A percentile compares a stretch with the other conserved stretches of the same genome.
phyloP scores from a whole-genome alignment of 108 stramenopile genomes.

The Ochromonas danica region DNA sequence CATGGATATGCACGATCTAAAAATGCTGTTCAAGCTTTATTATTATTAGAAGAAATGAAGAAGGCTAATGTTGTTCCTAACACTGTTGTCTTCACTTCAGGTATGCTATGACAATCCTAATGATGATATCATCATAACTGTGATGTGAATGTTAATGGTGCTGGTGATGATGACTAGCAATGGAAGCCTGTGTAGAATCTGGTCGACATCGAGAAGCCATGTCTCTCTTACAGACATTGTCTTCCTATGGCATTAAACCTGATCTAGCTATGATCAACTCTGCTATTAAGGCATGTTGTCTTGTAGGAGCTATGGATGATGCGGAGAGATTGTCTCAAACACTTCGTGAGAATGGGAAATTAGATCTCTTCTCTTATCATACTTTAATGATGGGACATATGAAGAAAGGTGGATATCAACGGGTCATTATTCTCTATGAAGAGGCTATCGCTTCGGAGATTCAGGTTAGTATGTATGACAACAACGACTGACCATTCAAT shows the following conservation, averaged over 20 bases:
- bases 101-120: too few species aligned
- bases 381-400: background rate
- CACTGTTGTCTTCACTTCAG: background rate
- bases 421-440: background rate
- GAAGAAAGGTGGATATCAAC: background rate
- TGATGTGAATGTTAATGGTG: too few species aligned
- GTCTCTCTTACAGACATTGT: background rate
- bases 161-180: too few species aligned
- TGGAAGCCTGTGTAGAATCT: background rate
- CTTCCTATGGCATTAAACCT: background rate
- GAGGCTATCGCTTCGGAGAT: background rate
- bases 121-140: too few species aligned
- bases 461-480: too few species aligned
- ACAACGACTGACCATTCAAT: background rate
- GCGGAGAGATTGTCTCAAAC: background rate
- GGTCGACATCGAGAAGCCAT: slow-evolving; percentile 1
- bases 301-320: background rate
- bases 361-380: background rate
- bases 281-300: background rate
- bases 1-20: background rate
- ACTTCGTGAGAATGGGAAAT: too few species aligned
- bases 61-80: background rate
- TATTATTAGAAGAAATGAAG: background rate
- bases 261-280: background rate
- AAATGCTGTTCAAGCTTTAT: background rate